Base-by-base conservation (phyloP, 257 asterid genomes). In the Voacanga thouarsii region DNA sequence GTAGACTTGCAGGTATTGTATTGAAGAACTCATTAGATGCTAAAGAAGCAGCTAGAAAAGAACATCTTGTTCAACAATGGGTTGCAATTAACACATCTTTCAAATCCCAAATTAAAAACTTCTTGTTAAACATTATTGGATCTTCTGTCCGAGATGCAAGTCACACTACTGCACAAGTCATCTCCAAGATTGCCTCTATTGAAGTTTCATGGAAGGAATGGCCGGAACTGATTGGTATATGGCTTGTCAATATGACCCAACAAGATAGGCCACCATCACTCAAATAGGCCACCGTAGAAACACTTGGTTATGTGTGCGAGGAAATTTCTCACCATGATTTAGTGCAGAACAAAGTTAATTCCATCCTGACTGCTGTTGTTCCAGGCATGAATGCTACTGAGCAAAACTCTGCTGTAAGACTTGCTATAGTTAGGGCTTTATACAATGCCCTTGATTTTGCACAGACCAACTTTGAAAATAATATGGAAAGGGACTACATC, bases 361-460 rank as follows among this genome's bases (percentile, higher is more conserved):
- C 90, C 63, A 87, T 94, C 72, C 86, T 94, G 51, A 94, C 98
- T 50, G 97, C 97, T 10, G 96, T 94, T 77, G 94, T 87, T 56
- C 96, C 89, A 75, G 98, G 98, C 75, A 94, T 93, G 96, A 90
- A 89, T 70, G 87, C 63, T n/a, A 80, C 90, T 26, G 97, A 92
- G 85, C 86, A 80, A 72, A 87, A 85, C 76, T 63, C 87, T 61
- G 94, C 85, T 19, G 94, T 94, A 47, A 89, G 97, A 14, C 95
- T 94, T 30, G 97, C 97, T 78, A 97, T 97, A 18, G 85, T 90
- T 57, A 82, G 84, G 83, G 95, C 98, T 39, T 85, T 94, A 66
- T 92, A 87, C 78, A 94, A 94, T 85, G 97, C 98, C 81, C 95
- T 94, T 67, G 95, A 88, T 79, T 94, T 94, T 90, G 97, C 97